A percentile compares a stretch with the other conserved stretches of the same genome.
Conservation (phyloP, 1,284 basidiomycete species). For the Ganoderma resinaceum region DNA sequence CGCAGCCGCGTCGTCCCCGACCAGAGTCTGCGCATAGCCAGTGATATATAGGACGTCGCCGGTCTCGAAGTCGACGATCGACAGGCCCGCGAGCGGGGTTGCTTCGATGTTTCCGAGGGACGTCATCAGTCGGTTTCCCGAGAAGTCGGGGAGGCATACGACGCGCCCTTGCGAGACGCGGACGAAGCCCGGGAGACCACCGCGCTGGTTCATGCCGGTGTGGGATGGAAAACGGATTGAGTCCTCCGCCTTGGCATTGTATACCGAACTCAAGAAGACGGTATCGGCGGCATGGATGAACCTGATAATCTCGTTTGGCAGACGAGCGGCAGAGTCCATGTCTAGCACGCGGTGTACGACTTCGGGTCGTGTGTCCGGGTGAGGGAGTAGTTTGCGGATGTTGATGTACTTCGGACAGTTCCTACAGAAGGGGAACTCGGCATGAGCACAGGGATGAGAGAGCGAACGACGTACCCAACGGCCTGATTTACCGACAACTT, state of each 20-base stretch:
- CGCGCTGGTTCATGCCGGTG: constrained; percentile 5
- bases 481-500: neutral
- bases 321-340: neutral
- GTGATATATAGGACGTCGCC: neutral
- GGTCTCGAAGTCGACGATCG: constrained; percentile 2
- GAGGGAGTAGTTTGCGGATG: neutral
- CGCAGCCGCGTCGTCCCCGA: neutral
- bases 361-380: neutral
- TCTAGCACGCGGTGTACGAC: neutral
- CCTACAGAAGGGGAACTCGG: neutral
- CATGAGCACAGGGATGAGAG: neutral
- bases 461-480: neutral
- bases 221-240: neutral
- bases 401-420: constrained; percentile 2
- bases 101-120: constrained; percentile 1
- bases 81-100: neutral
- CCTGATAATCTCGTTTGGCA: neutral
- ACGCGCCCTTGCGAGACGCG: neutral
- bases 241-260: neutral
- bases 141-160: neutral
- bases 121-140: neutral
- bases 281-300: neutral
- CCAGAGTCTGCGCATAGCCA: neutral
- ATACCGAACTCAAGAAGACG: neutral
- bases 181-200: neutral